These are phyloP conservation scores for Huntiella savannae DNA, from an alignment of 2,329 filamentous ascomycete genomes.

Conservation along the genomic window DNA sequence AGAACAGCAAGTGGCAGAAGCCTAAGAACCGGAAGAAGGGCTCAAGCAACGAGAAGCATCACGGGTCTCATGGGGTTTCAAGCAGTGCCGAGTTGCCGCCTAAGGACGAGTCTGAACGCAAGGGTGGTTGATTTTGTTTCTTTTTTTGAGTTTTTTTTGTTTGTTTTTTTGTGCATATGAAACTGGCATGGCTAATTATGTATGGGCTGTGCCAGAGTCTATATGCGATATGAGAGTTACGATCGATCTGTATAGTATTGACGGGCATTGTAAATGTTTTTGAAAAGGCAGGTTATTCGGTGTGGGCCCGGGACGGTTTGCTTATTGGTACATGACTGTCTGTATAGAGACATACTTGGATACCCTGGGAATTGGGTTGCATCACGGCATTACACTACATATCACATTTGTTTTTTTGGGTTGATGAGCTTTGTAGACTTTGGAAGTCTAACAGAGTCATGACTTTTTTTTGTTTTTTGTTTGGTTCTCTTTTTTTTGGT, in stretches of 20 bases:
- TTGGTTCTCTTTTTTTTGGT: background rate
- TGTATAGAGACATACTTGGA: background rate
- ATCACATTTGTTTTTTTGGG: background rate
- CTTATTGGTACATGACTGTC: background rate
- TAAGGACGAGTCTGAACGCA: constrained; percentile 40
- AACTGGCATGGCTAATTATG: no score
- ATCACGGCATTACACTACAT: background rate
- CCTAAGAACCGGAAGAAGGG: constrained; percentile 35
- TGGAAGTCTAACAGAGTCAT: background rate
- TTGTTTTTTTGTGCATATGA: background rate
- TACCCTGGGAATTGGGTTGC: background rate
- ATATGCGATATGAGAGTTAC: no score
- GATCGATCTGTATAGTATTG: no score
- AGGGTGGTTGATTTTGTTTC: constrained; percentile 32
- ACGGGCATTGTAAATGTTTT: no score
- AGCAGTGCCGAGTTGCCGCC: constrained; percentile 33
- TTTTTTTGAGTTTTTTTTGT: background rate
- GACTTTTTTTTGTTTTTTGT: background rate
- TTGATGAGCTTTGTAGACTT: background rate
- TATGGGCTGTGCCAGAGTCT: no score
- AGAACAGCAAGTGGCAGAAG: constrained; percentile 32
- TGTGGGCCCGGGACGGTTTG: no score
- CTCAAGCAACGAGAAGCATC: constrained; percentile 20
- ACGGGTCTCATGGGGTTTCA: constrained; percentile 21
- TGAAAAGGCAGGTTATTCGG: no score